Base-by-base conservation (phyloP, 805 yeast genomes). In the Kodamaea laetipori region DNA sequence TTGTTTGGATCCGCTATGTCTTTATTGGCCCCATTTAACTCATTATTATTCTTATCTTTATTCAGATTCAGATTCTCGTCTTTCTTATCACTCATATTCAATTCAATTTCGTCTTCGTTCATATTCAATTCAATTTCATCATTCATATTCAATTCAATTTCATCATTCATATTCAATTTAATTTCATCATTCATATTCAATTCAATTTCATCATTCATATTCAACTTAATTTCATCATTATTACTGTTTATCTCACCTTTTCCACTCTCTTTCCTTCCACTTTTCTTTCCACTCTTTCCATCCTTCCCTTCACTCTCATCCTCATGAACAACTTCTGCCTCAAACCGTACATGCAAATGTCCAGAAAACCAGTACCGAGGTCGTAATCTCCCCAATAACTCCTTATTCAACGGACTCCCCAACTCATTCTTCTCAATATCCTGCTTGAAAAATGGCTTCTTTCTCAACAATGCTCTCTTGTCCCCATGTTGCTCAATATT, bases 341-440 rank as follows among this genome's bases (percentile, higher is more conserved):
- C 70, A 55, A 77, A 94, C 42, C 66, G 68, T 2, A 84, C 89
- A 61, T 94, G 99, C 44, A 94, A 62, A 67, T 94, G 99, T 8
- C 95, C 95, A 52, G 94, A 80, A 47, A 87, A 78, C 99, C 98
- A 94, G 60, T 77, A 70, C 12, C 61, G 49, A 0, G 98, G 98
- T 53, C 66, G 71, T 42, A 88, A 49, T 11, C 57, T 54, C 17
- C 69, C 54, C 51, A 94, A 62, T 11, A 89, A 58, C 15, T 68
- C 65, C 69, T 77, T 72, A 38, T 80, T 78, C 6, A 84, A 70
- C 0, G 90, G 88, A 12, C 85, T 85, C 0, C 99, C 99, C 38
- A 92, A 66, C 12, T 66, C 66, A 1, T 80, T 78, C 1, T 64
- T 64, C 2, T 71, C 63, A 1, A 90, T 74, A 60, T 92, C 98